Evolutionary conservation across 208 protist species (phyloP).

Genomic region (Sergeia podlipaevii): DNA sequence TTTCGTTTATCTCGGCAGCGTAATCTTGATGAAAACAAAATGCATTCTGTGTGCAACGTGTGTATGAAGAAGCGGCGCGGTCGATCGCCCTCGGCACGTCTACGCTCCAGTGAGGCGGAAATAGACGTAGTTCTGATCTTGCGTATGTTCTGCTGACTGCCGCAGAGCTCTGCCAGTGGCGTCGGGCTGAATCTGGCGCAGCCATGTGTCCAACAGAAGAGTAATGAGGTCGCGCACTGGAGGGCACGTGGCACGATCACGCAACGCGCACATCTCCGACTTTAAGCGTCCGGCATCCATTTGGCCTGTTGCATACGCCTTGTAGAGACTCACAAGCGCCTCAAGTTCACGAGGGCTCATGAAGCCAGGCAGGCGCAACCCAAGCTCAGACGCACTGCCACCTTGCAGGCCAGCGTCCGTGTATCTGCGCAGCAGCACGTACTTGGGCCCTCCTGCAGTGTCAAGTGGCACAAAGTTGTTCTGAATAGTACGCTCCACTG

Average conservation of each 20-base stretch:
- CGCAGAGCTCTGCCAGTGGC: background rate
- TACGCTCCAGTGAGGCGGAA: slow-evolving; percentile 80
- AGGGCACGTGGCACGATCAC: slow-evolving; percentile 26
- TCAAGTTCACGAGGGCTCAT: slow-evolving; percentile 37
- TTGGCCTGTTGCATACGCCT: slow-evolving; percentile 7
- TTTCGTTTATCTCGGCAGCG: no score
- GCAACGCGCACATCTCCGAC: slow-evolving; percentile 35
- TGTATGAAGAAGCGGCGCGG: no score
- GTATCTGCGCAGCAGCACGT: slow-evolving; percentile 63
- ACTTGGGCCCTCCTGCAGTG: slow-evolving; percentile 44
- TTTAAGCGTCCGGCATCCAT: slow-evolving; percentile 32
- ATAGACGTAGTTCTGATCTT: slow-evolving; percentile 33
- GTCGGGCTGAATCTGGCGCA: background rate
- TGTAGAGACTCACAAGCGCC: slow-evolving; percentile 34
- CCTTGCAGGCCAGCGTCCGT: slow-evolving; percentile 33
- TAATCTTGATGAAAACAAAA: no score
- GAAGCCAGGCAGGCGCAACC: slow-evolving; percentile 50
- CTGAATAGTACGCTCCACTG: slow-evolving; percentile 46
- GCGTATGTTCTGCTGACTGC: background rate
- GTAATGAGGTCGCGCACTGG: slow-evolving; percentile 49
- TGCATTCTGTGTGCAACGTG: no score
- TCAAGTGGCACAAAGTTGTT: slow-evolving; percentile 52
- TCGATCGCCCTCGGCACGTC: no score
- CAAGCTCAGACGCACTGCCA: slow-evolving; percentile 39
- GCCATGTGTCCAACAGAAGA: slow-evolving; percentile 33